Base-by-base conservation (phyloP, 2,329 filamentous ascomycete genomes). In the Fusarium acutatum region DNA sequence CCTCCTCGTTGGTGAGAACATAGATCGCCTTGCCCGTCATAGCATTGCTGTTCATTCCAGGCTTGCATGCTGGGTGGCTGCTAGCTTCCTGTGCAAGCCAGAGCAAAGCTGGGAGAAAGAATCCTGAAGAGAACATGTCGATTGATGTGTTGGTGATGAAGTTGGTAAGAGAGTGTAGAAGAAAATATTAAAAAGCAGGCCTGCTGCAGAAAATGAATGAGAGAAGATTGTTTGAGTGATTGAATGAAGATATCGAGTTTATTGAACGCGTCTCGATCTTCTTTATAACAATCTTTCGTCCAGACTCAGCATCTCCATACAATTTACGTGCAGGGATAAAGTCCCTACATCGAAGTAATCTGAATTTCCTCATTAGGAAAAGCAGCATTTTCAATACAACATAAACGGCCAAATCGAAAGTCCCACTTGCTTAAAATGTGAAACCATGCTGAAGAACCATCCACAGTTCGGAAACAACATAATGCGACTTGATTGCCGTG, bases 1-100 rank as follows among this genome's bases (percentile, higher is more conserved):
- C 69, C 1, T 83, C 72, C 6, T 87, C 83, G 72, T 91, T 92
- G 40, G 86, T 88, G 43, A 89, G 80, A 60, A 90, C 80, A 78
- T 91, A 91, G 24, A 90, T 75, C 0, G 88, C 88, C 75, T 86
- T 87, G 22, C 35, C 52, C n/a, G 14, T 47, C 15, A 49, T 34
- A 1, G 44, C 52, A 12, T 40, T 64, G 11, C 20, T 50, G 17
- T 63, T 54, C 58, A 60, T 69, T 5, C 40, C 34, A 10, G 58
- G 43, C 11, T 54, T 61, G 24, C 50, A 58, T 14, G 68, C 32
- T 20, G 69, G 54, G n/a, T 67, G 62, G 18, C 64, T 67, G 28
- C 34, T 67, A 5, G 35, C 64, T 35, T 52, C 17, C 11, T 63
- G 47, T 3, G 54, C 28, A 24, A 68, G 44, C 22, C 57, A 68